A percentile compares a stretch with the other conserved stretches of the same genome.
These are phyloP conservation scores for Penicillium goetzii DNA, from an alignment of 495 filamentous ascomycete genomes.

Conservation along the genomic window DNA sequence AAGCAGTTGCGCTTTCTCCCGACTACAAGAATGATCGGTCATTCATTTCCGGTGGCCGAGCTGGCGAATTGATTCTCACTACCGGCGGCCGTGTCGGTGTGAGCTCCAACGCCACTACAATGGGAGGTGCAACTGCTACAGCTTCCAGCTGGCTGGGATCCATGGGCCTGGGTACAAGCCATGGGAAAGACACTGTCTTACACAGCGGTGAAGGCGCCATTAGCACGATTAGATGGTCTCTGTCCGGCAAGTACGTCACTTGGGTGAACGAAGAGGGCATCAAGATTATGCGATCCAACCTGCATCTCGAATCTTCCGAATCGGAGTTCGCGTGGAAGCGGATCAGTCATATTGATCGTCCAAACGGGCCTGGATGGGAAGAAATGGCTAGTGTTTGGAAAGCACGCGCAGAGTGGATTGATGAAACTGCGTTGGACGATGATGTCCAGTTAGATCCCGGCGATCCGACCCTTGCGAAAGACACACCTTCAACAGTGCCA, in stretches of 20 bases:
- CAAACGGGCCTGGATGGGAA: conserved; percentile 79
- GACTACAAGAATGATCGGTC: conserved; percentile 86
- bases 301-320: conserved; percentile 77
- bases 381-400: conserved; percentile 97
- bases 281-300: conserved; percentile 92
- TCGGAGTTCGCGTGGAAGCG: conserved; percentile 89
- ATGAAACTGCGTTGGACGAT: conserved; percentile 71
- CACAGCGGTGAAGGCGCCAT: conserved; percentile 94
- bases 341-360: conserved; percentile 88
- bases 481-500: conserved; percentile 27
- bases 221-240: conserved; percentile 87
- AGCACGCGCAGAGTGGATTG: conserved; percentile 87
- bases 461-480: conserved; percentile 31
- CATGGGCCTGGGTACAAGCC: conserved; percentile 75
- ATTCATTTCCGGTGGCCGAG: conserved; percentile 87
- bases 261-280: conserved; percentile 97
- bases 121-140: conserved; percentile 73
- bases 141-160: conserved; percentile 91
- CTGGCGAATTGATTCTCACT: conserved; percentile 89
- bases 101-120: conserved; percentile 78
- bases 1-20: conserved; percentile 86
- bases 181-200: conserved; percentile 82
- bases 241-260: conserved; percentile 85
- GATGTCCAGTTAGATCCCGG: conserved; percentile 58
- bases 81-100: conserved; percentile 75